These are phyloP conservation scores for Sarocladiaceae sp. DNA, from an alignment of 2,329 filamentous ascomycete genomes.

Conservation along the genomic window DNA sequence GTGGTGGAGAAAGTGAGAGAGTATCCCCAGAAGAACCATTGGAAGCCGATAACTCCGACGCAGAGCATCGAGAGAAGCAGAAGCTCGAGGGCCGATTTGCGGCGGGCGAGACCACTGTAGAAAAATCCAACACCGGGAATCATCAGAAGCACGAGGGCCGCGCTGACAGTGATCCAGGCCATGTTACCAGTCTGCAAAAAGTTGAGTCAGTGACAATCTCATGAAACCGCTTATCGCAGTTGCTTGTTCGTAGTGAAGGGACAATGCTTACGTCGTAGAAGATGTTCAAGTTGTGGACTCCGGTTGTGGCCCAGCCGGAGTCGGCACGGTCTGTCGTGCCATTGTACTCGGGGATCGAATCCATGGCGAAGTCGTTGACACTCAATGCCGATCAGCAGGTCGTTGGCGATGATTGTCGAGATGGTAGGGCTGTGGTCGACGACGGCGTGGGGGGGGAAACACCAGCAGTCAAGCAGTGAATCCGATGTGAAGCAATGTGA, in stretches of 20 bases:
- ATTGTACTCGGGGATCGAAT: conserved; percentile 32
- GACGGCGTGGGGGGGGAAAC: background rate
- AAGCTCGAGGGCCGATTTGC: conserved; percentile 82
- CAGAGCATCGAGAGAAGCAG: conserved; percentile 83
- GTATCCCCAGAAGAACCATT: conserved; percentile 97
- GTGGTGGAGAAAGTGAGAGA: conserved; percentile 78
- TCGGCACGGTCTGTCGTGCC: conserved; percentile 43
- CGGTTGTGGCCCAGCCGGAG: conserved; percentile 40
- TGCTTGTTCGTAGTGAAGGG: too few species aligned
- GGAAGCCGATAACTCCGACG: conserved; percentile 72
- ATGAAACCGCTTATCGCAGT: background rate
- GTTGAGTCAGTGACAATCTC: conserved; percentile 8
- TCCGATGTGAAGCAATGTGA: background rate
- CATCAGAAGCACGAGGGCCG: conserved; percentile 83
- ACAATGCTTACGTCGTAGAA: conserved; percentile 64
- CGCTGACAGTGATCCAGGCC: conserved; percentile 69
- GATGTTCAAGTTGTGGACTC: conserved; percentile 67
- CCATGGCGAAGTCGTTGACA: background rate
- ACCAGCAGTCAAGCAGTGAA: conserved; percentile 8
- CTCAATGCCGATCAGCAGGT: background rate
- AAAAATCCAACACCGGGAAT: conserved; percentile 92
- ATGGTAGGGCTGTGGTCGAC: too few species aligned
- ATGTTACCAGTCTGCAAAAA: conserved; percentile 64
- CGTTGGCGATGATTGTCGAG: conserved; percentile 1
- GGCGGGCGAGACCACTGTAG: conserved; percentile 82